phyloP scores from a whole-genome alignment of 2,329 filamentous ascomycete genomes.

The Beauveria australis region DNA sequence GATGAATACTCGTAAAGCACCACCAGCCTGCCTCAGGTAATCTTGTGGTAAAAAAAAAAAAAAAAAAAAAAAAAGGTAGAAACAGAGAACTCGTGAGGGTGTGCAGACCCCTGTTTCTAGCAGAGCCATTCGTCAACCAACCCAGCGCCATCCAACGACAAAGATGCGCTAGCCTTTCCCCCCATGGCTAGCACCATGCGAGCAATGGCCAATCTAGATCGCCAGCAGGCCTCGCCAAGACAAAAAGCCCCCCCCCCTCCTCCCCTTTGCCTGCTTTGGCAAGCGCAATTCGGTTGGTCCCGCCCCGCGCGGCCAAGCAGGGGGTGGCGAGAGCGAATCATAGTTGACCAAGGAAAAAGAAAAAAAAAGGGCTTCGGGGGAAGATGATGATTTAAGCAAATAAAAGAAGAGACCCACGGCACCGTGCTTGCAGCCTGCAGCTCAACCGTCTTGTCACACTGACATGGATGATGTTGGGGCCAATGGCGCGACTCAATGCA shows the following conservation, averaged over 20 bases:
- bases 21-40: too few species aligned
- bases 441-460: conserved; percentile 9
- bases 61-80: too few species aligned
- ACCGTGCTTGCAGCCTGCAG: neutral
- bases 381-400: neutral
- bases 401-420: neutral
- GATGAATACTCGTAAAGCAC: too few species aligned
- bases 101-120: neutral
- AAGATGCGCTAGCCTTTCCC: conserved; percentile 8
- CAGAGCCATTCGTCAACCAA: neutral
- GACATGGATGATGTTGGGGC: neutral
- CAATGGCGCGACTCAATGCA: neutral
- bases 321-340: neutral
- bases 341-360: neutral
- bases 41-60: too few species aligned
- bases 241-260: too few species aligned
- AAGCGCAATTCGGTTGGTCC: conserved; percentile 24
- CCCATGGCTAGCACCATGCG: conserved; percentile 11
- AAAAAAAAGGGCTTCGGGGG: neutral
- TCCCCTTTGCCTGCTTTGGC: neutral
- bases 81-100: neutral
- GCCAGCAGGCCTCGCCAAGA: conserved; percentile 2
- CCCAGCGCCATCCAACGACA: neutral
- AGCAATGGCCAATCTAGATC: conserved; percentile 15
- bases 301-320: conserved; percentile 30